phyloP scores from a whole-genome alignment of 2,329 filamentous ascomycete genomes.

The Xylariales sp. region DNA sequence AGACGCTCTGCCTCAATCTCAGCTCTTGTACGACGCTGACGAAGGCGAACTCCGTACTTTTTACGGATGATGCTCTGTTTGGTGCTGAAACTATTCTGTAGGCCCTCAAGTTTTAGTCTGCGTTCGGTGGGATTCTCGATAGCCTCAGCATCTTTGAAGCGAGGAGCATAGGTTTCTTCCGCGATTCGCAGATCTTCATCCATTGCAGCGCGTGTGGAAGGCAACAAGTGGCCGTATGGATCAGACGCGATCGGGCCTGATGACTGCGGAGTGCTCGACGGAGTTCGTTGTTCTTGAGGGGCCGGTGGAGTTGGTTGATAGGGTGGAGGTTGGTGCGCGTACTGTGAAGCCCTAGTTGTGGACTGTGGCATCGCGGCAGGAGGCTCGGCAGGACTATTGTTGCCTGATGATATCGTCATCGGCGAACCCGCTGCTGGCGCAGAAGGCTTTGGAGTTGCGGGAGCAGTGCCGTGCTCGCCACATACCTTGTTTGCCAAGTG shows the following conservation, averaged over 20 bases:
- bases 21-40: conserved; percentile 40
- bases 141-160: conserved; percentile 37
- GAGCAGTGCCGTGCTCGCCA: conserved; percentile 31
- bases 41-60: conserved; percentile 52
- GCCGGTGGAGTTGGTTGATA: not conserved
- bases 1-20: conserved; percentile 40
- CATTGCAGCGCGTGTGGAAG: conserved; percentile 24
- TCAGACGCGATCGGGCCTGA: conserved; percentile 23
- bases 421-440: not conserved
- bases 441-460: conserved; percentile 16
- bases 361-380: not conserved
- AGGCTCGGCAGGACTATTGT: not conserved
- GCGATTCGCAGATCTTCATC: conserved; percentile 32
- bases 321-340: not conserved
- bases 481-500: conserved; percentile 42
- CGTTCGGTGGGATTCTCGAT: conserved; percentile 30
- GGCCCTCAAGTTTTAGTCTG: conserved; percentile 30
- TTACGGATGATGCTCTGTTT: conserved; percentile 54
- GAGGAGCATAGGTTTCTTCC: conserved; percentile 33
- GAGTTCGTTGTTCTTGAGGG: not conserved
- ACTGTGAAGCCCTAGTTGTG: not conserved
- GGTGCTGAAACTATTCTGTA: conserved; percentile 50
- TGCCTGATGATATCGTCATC: not conserved
- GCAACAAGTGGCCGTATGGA: conserved; percentile 41
- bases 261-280: conserved; percentile 9